Base-by-base conservation (phyloP, 2,329 filamentous ascomycete genomes). In the Pseudocercospora eumusae region DNA sequence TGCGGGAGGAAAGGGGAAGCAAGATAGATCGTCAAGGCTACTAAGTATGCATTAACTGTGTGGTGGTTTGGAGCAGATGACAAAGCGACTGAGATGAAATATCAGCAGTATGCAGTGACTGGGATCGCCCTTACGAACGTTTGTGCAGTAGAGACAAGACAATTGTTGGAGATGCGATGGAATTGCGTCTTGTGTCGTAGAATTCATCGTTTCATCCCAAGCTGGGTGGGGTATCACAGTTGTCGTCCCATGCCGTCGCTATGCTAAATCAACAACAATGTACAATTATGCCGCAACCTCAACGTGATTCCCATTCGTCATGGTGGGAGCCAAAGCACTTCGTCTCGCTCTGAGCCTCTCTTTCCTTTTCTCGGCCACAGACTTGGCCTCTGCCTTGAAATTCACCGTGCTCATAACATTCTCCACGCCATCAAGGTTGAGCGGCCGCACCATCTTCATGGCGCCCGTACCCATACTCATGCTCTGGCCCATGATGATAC, bases 401-500 rank as follows among this genome's bases (percentile, higher is more conserved):
- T 60, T 63, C 11, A 45, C 44, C 28, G 27, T 45, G 49, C 68
- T 64, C 44, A 63, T 60, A 45, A 89, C 79, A 33, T 80, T 79
- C 57, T 86, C 82, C 44, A 80, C 80, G 11, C 64, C 68, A 18
- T 63, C 60, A 63, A 96, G 83, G 64, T 88, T 88, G 66, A 98
- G 77, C 62, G 86, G 84, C 47, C 93, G 82, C 2, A 97, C 90
- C 23, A 98, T 90, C 74, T 96, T 88, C 83, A 98, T 95, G 1
- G 91, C 89, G 4, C 95, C 95, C 0, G 95, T 99, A 5, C 95
- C 95, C 36, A 99, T 82, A 49, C 85, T 85, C 85, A 98, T 96
- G 45, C 89, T 93, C 82, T 98, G 93, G 15, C 95, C 95, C 88
- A 98, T 95, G 74, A 99, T 99, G 74, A 99, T 98, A 77, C 92